Percentiles rank a stretch among this genome's conserved stretches.
phyloP scores from a whole-genome alignment of 257 asterid genomes.

The Solanum ahanhuiri region DNA sequence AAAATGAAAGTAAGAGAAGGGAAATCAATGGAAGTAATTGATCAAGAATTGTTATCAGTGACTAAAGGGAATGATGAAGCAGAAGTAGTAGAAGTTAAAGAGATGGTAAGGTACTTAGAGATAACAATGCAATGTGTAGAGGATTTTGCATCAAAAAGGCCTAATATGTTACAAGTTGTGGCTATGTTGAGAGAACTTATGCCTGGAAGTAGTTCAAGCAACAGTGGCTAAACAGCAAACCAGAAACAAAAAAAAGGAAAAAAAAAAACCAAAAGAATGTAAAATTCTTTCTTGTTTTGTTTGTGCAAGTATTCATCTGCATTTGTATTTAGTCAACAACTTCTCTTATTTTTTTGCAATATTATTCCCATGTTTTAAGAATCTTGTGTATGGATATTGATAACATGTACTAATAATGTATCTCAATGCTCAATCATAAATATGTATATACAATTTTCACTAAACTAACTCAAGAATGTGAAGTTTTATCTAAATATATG shows the following conservation, averaged over 20 bases:
- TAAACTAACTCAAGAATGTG: background rate
- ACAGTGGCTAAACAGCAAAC: conserved; percentile 31
- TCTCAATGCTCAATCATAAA: background rate
- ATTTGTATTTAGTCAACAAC: background rate
- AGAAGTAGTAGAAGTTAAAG: conserved; percentile 69
- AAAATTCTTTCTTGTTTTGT: background rate
- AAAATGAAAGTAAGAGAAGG: conserved; percentile 89
- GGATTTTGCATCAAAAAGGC: conserved; percentile 89
- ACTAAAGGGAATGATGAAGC: conserved; percentile 47
- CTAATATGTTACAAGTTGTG: conserved; percentile 84
- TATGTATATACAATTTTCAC: background rate
- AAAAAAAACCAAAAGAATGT: background rate
- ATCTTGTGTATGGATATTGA: background rate
- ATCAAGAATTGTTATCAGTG: conserved; percentile 32
- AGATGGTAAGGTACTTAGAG: conserved; percentile 81
- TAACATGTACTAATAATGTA: background rate
- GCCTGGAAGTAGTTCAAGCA: conserved; percentile 32
- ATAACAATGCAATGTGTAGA: conserved; percentile 77
- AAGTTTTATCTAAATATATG: background rate
- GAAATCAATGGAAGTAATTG: conserved; percentile 79
- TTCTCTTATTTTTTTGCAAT: background rate
- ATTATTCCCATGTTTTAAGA: background rate
- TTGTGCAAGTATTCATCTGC: background rate
- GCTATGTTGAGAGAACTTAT: conserved; percentile 83
- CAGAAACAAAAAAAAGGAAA: background rate